Conservation (phyloP, 768 basidiomycete species). For the Amanita rubescens region DNA sequence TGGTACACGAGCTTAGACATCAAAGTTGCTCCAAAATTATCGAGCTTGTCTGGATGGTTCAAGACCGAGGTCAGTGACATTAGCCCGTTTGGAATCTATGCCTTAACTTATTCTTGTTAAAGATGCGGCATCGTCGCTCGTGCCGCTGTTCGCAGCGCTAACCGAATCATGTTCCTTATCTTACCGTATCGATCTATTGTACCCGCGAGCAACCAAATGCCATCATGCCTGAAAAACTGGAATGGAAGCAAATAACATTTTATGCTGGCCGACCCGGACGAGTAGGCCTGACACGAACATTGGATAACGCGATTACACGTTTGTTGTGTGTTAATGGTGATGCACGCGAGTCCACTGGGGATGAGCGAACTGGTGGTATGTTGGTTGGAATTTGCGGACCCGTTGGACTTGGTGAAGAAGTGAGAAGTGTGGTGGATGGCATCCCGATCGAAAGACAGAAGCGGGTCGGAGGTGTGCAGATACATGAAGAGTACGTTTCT, state of each 20-base stretch:
- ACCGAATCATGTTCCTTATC: background rate
- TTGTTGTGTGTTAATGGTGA: background rate
- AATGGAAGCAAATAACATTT: background rate
- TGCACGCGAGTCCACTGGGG: background rate
- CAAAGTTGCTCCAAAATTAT: conserved; percentile 33
- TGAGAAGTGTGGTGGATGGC: conserved; percentile 17
- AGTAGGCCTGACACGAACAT: background rate
- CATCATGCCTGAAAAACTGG: background rate
- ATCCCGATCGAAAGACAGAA: conserved; percentile 24
- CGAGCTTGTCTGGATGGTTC: conserved; percentile 46
- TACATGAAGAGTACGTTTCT: conserved; percentile 23
- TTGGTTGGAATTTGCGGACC: conserved; percentile 3
- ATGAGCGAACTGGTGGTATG: background rate
- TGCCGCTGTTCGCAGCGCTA: background rate
- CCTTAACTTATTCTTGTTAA: background rate
- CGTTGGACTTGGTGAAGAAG: background rate
- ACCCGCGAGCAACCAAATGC: background rate
- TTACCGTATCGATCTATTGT: background rate
- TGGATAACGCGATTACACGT: background rate
- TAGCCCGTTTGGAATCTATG: too few species aligned
- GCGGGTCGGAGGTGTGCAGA: conserved; percentile 36
- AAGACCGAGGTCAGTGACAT: conserved; percentile 25
- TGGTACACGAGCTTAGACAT: conserved; percentile 29
- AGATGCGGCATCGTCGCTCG: background rate
- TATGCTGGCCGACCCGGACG: conserved; percentile 7